phyloP scores from a whole-genome alignment of 1,284 basidiomycete species.

The Moesziomyces antarcticus region DNA sequence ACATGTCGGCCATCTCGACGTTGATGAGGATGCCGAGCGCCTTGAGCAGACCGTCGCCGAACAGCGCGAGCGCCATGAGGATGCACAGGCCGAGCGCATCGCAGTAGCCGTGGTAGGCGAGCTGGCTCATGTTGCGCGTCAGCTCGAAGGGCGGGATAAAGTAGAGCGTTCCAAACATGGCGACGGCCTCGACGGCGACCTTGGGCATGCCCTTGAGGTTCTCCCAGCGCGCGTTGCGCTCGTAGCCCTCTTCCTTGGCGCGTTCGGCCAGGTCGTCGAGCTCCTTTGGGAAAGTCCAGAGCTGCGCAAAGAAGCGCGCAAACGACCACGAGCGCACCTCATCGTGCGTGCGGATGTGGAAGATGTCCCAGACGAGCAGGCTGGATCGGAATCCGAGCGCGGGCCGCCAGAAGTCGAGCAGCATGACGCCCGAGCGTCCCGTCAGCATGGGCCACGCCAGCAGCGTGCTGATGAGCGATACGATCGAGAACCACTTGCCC shows the following conservation, averaged over 20 bases:
- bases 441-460: constrained; percentile 59
- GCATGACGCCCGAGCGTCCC: constrained; percentile 54
- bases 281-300: constrained; percentile 66
- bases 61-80: constrained; percentile 60
- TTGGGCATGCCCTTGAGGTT: constrained; percentile 58
- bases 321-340: constrained; percentile 61
- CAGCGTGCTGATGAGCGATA: constrained; percentile 45
- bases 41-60: constrained; percentile 62
- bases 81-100: constrained; percentile 54
- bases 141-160: constrained; percentile 61
- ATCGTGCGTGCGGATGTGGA: constrained; percentile 55
- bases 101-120: constrained; percentile 60
- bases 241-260: constrained; percentile 46
- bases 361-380: constrained; percentile 65
- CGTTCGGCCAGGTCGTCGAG: constrained; percentile 56
- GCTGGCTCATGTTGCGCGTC: constrained; percentile 53
- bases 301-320: constrained; percentile 60
- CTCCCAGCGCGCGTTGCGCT: constrained; percentile 50
- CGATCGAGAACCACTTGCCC: constrained; percentile 49
- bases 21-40: constrained; percentile 55
- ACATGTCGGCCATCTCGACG: constrained; percentile 66
- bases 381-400: constrained; percentile 64
- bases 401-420: constrained; percentile 64
- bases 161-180: constrained; percentile 54
- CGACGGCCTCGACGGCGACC: constrained; percentile 49